Evolutionary conservation across 2,329 filamentous ascomycete species (phyloP).

Genomic region (Stagonosporopsis rhizophila): DNA sequence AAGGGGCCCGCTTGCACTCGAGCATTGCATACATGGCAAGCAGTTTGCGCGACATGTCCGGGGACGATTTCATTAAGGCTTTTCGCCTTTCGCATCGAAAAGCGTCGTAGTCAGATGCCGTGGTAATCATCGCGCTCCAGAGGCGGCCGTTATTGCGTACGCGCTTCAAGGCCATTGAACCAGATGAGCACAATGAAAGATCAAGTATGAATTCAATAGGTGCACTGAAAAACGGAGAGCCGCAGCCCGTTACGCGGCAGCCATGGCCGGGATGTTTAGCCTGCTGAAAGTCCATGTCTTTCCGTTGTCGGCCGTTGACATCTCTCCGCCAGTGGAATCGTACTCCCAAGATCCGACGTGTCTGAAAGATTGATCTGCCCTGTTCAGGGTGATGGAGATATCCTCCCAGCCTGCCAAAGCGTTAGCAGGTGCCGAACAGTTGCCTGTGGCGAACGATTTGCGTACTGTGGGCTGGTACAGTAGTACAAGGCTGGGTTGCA

Average conservation of each 20-base stretch:
- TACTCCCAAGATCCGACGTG: constrained; percentile 25
- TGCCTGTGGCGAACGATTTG: not conserved
- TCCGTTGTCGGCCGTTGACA: constrained; percentile 29
- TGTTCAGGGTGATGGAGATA: constrained; percentile 23
- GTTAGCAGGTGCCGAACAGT: not conserved
- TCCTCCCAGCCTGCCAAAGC: constrained; percentile 25
- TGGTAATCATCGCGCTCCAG: too few relatives aligned
- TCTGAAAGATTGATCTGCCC: constrained; percentile 23
- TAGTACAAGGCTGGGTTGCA: constrained; percentile 23
- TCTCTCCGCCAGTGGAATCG: constrained; percentile 23
- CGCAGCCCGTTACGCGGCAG: not conserved
- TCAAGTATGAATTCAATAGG: not conserved
- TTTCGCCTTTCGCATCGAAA: too few relatives aligned
- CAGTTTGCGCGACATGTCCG: too few relatives aligned
- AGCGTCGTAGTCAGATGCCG: too few relatives aligned
- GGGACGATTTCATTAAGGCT: too few relatives aligned
- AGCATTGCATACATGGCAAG: too few relatives aligned
- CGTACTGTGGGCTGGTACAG: constrained; percentile 33
- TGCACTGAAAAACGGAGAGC: too few relatives aligned
- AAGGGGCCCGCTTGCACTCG: too few relatives aligned
- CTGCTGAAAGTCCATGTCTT: constrained; percentile 29
- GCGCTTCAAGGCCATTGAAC: not conserved
- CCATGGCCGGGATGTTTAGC: constrained; percentile 7
- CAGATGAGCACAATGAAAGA: not conserved
- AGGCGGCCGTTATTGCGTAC: too few relatives aligned